A percentile compares a stretch with the other conserved stretches of the same genome.
These are phyloP conservation scores for Tritrichomonas musculus DNA, from an alignment of 208 protist species.

Conservation along the genomic window DNA sequence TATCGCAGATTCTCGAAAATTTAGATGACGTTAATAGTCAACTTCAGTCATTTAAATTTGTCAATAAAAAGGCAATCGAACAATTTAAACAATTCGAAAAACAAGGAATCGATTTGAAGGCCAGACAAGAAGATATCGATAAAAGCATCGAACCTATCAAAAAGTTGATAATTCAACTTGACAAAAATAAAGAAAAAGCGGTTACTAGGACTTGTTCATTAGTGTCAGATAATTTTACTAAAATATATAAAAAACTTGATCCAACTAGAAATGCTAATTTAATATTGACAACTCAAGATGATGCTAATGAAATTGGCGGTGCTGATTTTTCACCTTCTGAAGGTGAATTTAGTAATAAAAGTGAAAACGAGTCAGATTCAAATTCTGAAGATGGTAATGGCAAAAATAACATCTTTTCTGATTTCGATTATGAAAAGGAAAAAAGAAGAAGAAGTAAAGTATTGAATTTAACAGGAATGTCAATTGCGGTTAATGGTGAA, in stretches of 20 bases:
- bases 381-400: no score
- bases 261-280: neutral
- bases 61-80: constrained; percentile 30
- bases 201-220: neutral
- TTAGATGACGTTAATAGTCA: neutral
- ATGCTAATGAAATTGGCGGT: no score
- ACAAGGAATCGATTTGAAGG: neutral
- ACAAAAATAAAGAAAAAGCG: neutral
- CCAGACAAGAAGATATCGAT: neutral
- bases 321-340: no score
- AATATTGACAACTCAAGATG: neutral
- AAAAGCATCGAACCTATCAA: neutral
- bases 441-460: neutral
- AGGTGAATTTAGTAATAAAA: no score
- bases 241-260: neutral
- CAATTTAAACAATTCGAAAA: neutral
- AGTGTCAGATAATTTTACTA: neutral
- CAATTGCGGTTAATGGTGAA: neutral
- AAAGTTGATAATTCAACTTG: neutral
- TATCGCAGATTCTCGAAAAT: neutral
- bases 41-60: neutral
- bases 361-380: neutral
- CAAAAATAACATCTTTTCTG: no score
- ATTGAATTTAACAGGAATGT: neutral
- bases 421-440: neutral